Percentiles rank a stretch among this genome's conserved stretches.
Conservation (phyloP, 345 rosid species). For the Populus ilicifolia region DNA sequence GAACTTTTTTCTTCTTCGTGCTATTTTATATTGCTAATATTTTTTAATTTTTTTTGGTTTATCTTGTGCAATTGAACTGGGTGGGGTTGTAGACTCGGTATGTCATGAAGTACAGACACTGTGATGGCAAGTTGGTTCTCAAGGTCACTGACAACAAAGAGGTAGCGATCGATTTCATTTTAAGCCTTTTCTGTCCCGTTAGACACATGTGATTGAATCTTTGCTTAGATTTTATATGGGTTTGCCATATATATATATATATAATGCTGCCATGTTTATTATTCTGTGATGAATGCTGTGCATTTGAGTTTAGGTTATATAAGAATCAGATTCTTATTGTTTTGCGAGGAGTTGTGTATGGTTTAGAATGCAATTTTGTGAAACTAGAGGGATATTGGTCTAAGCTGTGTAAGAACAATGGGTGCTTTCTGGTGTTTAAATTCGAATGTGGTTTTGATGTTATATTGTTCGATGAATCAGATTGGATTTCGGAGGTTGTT, state of each 20-base stretch:
- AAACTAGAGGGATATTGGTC: background rate
- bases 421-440: background rate
- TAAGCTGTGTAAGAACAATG: background rate
- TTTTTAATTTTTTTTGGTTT: background rate
- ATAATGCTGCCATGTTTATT: background rate
- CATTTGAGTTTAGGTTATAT: background rate
- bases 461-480: background rate
- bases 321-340: background rate
- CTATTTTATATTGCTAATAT: background rate
- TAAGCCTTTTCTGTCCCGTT: background rate
- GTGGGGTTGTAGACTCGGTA: constrained; percentile 65
- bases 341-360: background rate
- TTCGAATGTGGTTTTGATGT: background rate
- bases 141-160: constrained; percentile 97
- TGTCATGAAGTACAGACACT: constrained; percentile 83
- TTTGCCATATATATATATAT: background rate
- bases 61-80: background rate
- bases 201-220: background rate
- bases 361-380: background rate
- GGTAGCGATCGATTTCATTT: constrained; percentile 33
- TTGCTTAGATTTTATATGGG: background rate
- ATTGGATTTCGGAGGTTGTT: background rate
- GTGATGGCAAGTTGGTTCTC: constrained; percentile 93
- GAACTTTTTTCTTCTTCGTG: too few species aligned
- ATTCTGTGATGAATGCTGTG: background rate